Percentiles rank a stretch among this genome's conserved stretches.
phyloP scores from a whole-genome alignment of 306 rosid species.

The Rosa multiflora region DNA sequence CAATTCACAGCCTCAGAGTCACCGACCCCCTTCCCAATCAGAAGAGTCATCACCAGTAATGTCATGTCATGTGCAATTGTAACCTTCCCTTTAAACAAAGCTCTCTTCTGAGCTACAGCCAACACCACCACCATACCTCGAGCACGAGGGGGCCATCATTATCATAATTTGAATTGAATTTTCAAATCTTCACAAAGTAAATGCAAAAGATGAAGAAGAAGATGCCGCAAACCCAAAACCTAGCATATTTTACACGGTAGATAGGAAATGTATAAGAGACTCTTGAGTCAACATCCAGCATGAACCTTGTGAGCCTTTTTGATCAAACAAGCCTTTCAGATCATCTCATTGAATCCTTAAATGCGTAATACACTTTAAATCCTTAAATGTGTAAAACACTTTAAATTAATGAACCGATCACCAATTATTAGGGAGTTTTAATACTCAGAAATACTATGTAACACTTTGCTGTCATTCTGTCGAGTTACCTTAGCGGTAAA shows the following conservation, averaged over 20 bases:
- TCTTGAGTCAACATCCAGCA: background rate
- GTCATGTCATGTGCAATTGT: constrained; percentile 3
- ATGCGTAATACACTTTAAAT: too few species aligned
- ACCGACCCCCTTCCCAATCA: background rate
- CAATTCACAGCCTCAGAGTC: background rate
- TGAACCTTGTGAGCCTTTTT: background rate
- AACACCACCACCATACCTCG: constrained; percentile 7
- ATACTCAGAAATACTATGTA: background rate
- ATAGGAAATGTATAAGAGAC: background rate
- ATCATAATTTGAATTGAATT: background rate
- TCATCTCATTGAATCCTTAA: background rate
- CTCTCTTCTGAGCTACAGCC: background rate
- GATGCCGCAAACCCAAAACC: background rate
- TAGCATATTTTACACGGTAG: background rate
- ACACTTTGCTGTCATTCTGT: too few species aligned
- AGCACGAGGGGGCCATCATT: constrained; percentile 20
- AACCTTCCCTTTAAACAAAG: background rate
- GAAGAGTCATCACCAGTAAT: background rate
- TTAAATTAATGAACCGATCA: background rate
- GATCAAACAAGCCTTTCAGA: background rate
- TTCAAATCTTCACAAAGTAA: background rate
- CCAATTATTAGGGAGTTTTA: background rate
- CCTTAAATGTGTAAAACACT: too few species aligned
- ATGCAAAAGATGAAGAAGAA: background rate
- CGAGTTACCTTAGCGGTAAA: background rate